Evolutionary conservation across 345 rosid genomes (phyloP), one percentile per base, ranked within the genome.

Genomic region (Citropsis articulata): DNA sequence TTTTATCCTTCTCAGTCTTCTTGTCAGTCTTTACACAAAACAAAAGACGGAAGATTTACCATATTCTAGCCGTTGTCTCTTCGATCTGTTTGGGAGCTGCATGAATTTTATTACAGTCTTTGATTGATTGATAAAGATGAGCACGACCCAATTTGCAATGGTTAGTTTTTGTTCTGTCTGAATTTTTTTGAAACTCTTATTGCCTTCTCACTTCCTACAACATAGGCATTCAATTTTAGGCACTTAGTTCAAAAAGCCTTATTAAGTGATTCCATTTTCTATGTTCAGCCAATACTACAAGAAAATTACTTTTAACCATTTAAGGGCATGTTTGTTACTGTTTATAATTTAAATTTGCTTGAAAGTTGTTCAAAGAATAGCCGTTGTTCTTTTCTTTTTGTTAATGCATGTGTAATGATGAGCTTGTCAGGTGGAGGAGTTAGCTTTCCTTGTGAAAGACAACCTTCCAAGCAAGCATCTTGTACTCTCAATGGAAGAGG

Each of bases 361-460:
- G 31, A 61, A 60, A 22, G 31, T 27, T 61, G 65, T 9, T 61
- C 10, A 61, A 24, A 35, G 48, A 18, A 48, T 38, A 35, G 18
- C 55, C 5, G 5, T 71, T 70, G 1, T 50, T 70, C 28, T 50
- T 10, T 40, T 40, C 21, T 48, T 5, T 18, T 50, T 18, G 57
- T 16, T 40, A 22, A 36, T 35, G 6, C 27, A 25, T 50, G 48
- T 19, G 22, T 27, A 21, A 27, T 70, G 73, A 48, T 70, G 73
- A 48, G 24, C 60, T 48, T 72, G 70, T 45, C 78, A 91, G 91
- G 91, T 91, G 35, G 90, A 87, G 86, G 95, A 91, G 82, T 78
- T 91, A 88, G 95, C 93, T 27, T 86, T 36, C 57, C 88, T 91
- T 27, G 88, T 91, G 22, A 89, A 80, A 83, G 95, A 91, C 80